Evolutionary conservation across 1,284 basidiomycete species (phyloP), one percentile per base, ranked within the genome.

Genomic region (Microbotryomycetes sp.): DNA sequence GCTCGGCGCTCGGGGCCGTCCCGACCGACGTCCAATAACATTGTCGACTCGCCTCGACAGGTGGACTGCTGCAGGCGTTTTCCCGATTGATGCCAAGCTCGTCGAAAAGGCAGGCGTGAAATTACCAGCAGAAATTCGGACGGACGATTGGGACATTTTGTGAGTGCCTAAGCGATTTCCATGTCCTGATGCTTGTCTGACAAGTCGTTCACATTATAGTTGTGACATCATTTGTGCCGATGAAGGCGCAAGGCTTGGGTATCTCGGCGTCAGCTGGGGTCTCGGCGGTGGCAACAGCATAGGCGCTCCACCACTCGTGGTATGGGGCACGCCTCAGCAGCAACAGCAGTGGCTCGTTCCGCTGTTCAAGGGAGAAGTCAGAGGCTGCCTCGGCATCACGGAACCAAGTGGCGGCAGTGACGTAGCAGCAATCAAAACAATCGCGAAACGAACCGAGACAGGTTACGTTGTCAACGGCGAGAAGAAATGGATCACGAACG

Each of bases 341-440:
- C n/a, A 50, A 21, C 9, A 27, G 13, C n/a, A 23, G 11, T 50
- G n/a, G 21, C 29, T 53, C 15, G 30, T 26, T 26, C 52, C 52
- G 15, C 5, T 53, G 18, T 35, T 53, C n/a, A 28, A 24, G 24
- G 52, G 52, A n/a, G 52, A 53, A 6, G n/a, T 26, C 6, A 29
- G 52, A 21, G 29, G 18, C 52, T 53, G 52, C 29, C 29, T 53
- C n/a, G 52, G 52, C 7, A 30, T 53, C 52, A 53, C 52, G 16
- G 52, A 53, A 29, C 24, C 52, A 30, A 30, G 28, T 29, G 52
- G 52, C 29, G 52, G 52, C 28, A 53, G 52, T 45, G 60, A 62
- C 64, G 60, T 62, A 18, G 60, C 60, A 16, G 47, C 52, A 24
- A 35, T 62, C 47, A 63, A 62, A 52, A 62, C 60, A 9, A 64